Evolutionary conservation across 1,284 basidiomycete species (phyloP), one percentile per base, ranked within the genome.

Genomic region (Pseudozyma pruni): DNA sequence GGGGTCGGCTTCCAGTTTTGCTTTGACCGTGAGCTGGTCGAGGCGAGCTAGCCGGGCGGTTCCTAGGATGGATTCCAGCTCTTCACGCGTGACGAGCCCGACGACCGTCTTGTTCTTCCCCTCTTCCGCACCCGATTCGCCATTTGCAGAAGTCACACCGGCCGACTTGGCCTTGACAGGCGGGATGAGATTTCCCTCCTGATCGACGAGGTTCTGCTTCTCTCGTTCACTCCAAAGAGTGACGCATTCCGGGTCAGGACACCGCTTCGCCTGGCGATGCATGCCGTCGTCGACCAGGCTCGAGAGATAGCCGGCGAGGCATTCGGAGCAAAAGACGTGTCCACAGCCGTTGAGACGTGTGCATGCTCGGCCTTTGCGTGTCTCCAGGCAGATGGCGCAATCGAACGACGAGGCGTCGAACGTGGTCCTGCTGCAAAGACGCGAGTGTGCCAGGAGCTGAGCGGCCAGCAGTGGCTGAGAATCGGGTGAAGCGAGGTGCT

Each of bases 361-460:
- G 44, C 72, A 74, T 5, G 56, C 43, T 35, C 54, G 41, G 11
- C 72, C 72, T 32, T 74, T 74, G 19, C 59, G 55, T 1, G 61
- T 61, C 35, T 74, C 72, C 19, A 74, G 63, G 33, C 72, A 74
- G 45, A 74, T 74, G 40, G 55, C 63, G 35, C 72, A 74, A 32
- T 68, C 59, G 45, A 74, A 74, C 2, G 57, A 58, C 2, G 68
- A 49, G 20, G 63, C 33, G 42, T 67, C 63, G 25, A 74, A 74
- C 4, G 49, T 53, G 11, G 56, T 50, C n/a, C 68, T 51, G 6
- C 45, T 61, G 54, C 68, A 71, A 6, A 61, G 52, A 4, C 61
- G 52, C 3, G 68, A 64, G 14, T 71, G 57, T 8, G 61, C 33
- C 2, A 64, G 5, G 9, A 71, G 61, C 37, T 60, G 62, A 19